These are phyloP conservation scores for Vitis hybrid DNA, from an alignment of 177 flowering plant genomes.

Conservation along the genomic window DNA sequence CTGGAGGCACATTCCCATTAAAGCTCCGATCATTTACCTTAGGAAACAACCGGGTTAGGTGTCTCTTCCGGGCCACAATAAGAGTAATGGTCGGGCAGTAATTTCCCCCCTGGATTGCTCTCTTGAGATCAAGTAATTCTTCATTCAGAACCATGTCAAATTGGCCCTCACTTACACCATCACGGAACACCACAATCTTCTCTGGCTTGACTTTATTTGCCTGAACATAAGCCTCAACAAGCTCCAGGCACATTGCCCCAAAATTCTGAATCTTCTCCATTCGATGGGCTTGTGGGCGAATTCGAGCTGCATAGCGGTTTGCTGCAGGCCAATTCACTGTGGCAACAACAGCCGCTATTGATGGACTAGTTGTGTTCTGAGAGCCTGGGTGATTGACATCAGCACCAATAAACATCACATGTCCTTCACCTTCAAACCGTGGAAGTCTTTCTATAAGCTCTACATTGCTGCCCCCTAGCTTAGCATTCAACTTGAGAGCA, in stretches of 20 bases:
- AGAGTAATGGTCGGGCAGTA: conserved; percentile 65
- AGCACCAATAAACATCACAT: conserved; percentile 82
- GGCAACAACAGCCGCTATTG: conserved; percentile 77
- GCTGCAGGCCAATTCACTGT: conserved; percentile 83
- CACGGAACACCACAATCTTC: conserved; percentile 73
- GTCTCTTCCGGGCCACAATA: conserved; percentile 75
- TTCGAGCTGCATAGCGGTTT: conserved; percentile 61
- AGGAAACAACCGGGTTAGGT: conserved; percentile 68
- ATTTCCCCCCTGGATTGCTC: conserved; percentile 17
- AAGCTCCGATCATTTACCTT: conserved; percentile 26
- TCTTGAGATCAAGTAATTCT: conserved; percentile 54
- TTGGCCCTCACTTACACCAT: conserved; percentile 86
- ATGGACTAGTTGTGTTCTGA: conserved; percentile 44
- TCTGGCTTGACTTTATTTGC: conserved; percentile 41
- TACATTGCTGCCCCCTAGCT: conserved; percentile 78
- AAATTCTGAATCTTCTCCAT: conserved; percentile 51
- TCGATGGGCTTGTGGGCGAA: conserved; percentile 50
- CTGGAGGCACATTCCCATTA: conserved; percentile 64
- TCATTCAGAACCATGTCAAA: conserved; percentile 80
- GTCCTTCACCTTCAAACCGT: conserved; percentile 27
- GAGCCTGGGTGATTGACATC: conserved; percentile 83
- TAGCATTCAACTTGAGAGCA: conserved; percentile 76
- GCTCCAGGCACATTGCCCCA: conserved; percentile 64
- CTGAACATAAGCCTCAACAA: conserved; percentile 40
- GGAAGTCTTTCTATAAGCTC: conserved; percentile 53